These are phyloP conservation scores for Phytophthora sp. DNA, from an alignment of 352 stramenopile genomes.

Conservation along the genomic window DNA sequence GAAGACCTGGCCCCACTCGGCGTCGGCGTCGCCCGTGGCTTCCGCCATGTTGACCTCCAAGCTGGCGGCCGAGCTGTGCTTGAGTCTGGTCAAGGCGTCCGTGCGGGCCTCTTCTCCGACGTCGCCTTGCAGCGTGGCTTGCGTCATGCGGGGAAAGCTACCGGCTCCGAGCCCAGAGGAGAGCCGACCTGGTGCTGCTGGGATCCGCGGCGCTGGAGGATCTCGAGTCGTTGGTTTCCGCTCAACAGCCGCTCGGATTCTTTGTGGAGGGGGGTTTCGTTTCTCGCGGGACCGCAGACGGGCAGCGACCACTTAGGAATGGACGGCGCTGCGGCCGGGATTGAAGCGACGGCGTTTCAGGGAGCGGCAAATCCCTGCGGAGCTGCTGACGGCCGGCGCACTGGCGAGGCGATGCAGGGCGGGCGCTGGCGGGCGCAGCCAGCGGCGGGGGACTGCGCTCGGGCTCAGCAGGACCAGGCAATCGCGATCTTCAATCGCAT, in stretches of 20 bases:
- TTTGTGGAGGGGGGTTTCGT: conserved; percentile 31
- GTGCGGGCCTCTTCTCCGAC: conserved; percentile 14
- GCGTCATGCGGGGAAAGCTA: conserved; percentile 30
- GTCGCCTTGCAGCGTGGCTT: conserved; percentile 19
- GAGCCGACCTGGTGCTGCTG: background rate
- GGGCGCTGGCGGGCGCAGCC: background rate
- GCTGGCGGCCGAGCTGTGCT: conserved; percentile 16
- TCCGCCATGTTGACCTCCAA: conserved; percentile 37
- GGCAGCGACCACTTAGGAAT: conserved; percentile 24
- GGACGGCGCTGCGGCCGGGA: conserved; percentile 5
- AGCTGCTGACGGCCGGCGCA: too few species aligned
- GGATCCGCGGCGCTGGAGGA: conserved; percentile 15
- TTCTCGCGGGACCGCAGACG: conserved; percentile 18
- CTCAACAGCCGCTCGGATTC: conserved; percentile 6
- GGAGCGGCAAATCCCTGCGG: conserved; percentile 14
- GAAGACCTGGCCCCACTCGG: conserved; percentile 63
- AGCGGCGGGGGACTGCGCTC: background rate
- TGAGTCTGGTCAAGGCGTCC: conserved; percentile 18
- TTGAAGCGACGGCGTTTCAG: conserved; percentile 3
- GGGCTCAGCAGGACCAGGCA: too few species aligned
- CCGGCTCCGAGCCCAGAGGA: background rate
- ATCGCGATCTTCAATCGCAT: conserved; percentile 38
- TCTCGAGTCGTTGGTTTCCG: conserved; percentile 17
- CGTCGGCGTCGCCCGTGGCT: conserved; percentile 24
- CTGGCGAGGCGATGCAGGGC: too few species aligned